Evolutionary conservation across 2,329 filamentous ascomycete genomes (phyloP), one percentile per base, ranked within the genome.

Genomic region (Chaetomium strumarium): DNA sequence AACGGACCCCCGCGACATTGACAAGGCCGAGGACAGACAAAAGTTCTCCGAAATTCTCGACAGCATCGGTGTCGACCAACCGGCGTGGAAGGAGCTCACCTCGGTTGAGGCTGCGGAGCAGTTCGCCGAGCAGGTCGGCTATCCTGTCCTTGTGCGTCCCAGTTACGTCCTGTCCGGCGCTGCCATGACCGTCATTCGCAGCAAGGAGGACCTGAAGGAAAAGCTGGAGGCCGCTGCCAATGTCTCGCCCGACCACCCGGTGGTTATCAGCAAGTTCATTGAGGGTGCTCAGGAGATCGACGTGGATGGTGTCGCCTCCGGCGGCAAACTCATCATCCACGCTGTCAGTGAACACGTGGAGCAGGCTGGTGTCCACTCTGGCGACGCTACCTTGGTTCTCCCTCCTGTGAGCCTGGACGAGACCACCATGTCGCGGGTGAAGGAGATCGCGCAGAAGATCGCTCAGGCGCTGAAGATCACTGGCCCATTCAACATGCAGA

Each of bases 401-500:
- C 93, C 93, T 17, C 93, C 93, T 5, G 83, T 77, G 58, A 86
- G 81, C 67, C 83, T 97, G 20, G 88, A 95, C 59, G 76, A 86
- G 62, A 73, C 72, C 53, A 87, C 86, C 60, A 87, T 96, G 80
- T 82, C 81, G 60, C 89, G 93, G 56, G 82, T 96, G 66, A 97
- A 96, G 83, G 89, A 89, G 62, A 97, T 99, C 63, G 92, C 93
- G 14, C 73, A 91, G 71, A 97, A 96, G 81, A 91, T 99, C 48
- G 93, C 93, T 60, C 88, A 93, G 73, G 93, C 93, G 44, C 96
- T 92, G 90, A 90, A 81, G 66, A 97, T 97, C 70, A 97, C 90
- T 17, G 93, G 93, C 51, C 93, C 93, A 54, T 99, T 97, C 83
- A 99, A 99, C 80, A 97, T 99, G 92, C 93, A 99, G 69, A 95